A percentile compares a stretch with the other conserved stretches of the same genome.
These are phyloP conservation scores for Calonectria crousiana DNA, from an alignment of 2,329 filamentous ascomycete genomes.

Conservation along the genomic window DNA sequence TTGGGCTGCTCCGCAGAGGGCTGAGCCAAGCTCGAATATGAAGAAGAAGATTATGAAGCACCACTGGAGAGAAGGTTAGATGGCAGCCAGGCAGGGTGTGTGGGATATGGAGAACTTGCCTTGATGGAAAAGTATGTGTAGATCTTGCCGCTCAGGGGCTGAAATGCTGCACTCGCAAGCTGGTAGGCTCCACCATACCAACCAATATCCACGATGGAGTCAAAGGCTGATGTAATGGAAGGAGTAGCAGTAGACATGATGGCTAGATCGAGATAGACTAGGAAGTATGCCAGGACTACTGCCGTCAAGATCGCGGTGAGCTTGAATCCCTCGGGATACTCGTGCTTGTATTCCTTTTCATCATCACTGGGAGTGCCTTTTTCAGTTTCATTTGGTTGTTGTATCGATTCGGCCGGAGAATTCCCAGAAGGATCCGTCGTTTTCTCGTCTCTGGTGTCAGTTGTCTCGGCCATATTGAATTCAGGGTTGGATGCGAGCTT, in stretches of 20 bases:
- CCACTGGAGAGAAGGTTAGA: neutral
- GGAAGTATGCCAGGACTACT: neutral
- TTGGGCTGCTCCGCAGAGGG: neutral
- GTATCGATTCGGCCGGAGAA: neutral
- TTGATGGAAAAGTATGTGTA: neutral
- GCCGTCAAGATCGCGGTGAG: neutral
- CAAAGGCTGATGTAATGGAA: neutral
- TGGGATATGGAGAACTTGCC: neutral
- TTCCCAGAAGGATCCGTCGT: neutral
- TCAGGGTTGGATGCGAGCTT: neutral
- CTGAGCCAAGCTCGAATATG: constrained; percentile 4
- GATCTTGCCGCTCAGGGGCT: constrained; percentile 15
- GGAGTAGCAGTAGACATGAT: neutral
- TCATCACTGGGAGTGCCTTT: neutral
- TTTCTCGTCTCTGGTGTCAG: neutral
- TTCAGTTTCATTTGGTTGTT: neutral
- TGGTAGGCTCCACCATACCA: constrained; percentile 66
- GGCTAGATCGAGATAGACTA: neutral
- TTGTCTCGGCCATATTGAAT: neutral
- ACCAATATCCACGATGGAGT: constrained; percentile 55
- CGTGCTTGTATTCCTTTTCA: neutral
- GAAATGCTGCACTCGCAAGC: constrained; percentile 48
- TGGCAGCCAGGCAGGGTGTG: too few species aligned
- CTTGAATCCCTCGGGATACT: neutral
- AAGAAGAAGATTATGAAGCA: neutral